phyloP scores from a whole-genome alignment of 2,329 filamentous ascomycete genomes.

The Cadophora sp. region DNA sequence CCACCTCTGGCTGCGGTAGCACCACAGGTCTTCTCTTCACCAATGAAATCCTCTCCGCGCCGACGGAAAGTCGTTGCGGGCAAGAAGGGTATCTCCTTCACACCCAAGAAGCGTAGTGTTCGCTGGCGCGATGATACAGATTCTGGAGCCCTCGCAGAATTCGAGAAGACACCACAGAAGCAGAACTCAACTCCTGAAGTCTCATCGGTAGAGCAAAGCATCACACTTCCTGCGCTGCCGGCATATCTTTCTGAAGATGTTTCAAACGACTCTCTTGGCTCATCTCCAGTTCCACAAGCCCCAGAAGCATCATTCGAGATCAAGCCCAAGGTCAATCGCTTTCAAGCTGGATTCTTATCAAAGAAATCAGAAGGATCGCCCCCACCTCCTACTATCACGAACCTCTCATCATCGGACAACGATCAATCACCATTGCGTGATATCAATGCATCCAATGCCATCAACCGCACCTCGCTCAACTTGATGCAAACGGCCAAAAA shows the following conservation, averaged over 20 bases:
- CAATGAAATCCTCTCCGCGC: conserved; percentile 80
- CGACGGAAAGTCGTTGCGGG: conserved; percentile 70
- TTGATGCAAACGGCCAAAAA: conserved; percentile 40
- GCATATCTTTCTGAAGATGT: conserved; percentile 53
- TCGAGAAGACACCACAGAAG: conserved; percentile 86
- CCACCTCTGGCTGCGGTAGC: conserved; percentile 45
- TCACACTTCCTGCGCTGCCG: conserved; percentile 57
- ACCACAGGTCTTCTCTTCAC: conserved; percentile 58
- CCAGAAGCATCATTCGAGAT: conserved; percentile 65
- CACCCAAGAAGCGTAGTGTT: conserved; percentile 83
- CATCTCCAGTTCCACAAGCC: conserved; percentile 61
- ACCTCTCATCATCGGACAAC: conserved; percentile 61
- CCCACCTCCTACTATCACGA: conserved; percentile 60
- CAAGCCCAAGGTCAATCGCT: conserved; percentile 74
- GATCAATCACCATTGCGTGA: conserved; percentile 63
- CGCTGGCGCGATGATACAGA: conserved; percentile 93
- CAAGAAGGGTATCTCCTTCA: conserved; percentile 80
- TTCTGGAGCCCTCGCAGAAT: conserved; percentile 85
- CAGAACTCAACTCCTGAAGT: conserved; percentile 61
- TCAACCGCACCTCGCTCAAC: conserved; percentile 53
- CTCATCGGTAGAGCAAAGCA: conserved; percentile 56
- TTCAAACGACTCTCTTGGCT: conserved; percentile 49
- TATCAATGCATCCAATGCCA: conserved; percentile 56
- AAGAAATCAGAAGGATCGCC: conserved; percentile 70
- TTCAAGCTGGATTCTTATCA: conserved; percentile 87